Conservation (phyloP, 1,139 yeast genomes). For the Yamadazyma atlantica region DNA sequence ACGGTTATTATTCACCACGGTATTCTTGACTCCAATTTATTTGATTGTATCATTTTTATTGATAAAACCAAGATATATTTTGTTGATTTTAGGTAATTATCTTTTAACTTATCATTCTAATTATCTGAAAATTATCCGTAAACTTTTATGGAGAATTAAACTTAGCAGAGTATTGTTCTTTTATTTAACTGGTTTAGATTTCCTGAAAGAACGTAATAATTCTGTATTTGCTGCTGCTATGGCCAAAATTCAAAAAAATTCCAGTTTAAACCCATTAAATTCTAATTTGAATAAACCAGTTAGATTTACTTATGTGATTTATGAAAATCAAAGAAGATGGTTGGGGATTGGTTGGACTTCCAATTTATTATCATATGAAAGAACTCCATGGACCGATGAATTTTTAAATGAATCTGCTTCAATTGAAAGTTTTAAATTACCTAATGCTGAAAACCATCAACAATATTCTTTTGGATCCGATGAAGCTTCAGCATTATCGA, state of each 20-base stretch:
- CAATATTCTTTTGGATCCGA: slow-evolving; percentile 21
- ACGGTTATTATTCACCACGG: slow-evolving; percentile 76
- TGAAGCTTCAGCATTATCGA: slow-evolving; percentile 16
- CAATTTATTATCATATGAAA: slow-evolving; percentile 83
- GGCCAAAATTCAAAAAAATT: slow-evolving; percentile 58
- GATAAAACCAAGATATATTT: slow-evolving; percentile 67
- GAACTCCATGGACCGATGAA: slow-evolving; percentile 97
- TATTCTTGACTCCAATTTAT: slow-evolving; percentile 82
- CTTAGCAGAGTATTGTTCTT: slow-evolving; percentile 68
- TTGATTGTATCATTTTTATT: slow-evolving; percentile 66
- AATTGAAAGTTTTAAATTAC: slow-evolving; percentile 75
- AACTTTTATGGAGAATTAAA: slow-evolving; percentile 80
- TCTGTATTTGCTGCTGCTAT: slow-evolving; percentile 55
- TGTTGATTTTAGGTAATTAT: slow-evolving; percentile 60
- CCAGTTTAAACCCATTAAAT: slow-evolving; percentile 26
- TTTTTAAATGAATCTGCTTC: slow-evolving; percentile 82
- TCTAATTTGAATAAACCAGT: slow-evolving; percentile 54
- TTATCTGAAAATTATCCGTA: slow-evolving; percentile 78
- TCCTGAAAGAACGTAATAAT: slow-evolving; percentile 54
- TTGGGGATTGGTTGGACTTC: slow-evolving; percentile 98
- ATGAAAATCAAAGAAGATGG: slow-evolving; percentile 97
- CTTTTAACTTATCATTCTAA: slow-evolving; percentile 83
- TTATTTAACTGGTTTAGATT: slow-evolving; percentile 85
- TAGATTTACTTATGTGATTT: slow-evolving; percentile 87
- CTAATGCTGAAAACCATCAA: slow-evolving; percentile 53